phyloP scores from a whole-genome alignment of 2,329 filamentous ascomycete species.

The Fusarium xylarioides region DNA sequence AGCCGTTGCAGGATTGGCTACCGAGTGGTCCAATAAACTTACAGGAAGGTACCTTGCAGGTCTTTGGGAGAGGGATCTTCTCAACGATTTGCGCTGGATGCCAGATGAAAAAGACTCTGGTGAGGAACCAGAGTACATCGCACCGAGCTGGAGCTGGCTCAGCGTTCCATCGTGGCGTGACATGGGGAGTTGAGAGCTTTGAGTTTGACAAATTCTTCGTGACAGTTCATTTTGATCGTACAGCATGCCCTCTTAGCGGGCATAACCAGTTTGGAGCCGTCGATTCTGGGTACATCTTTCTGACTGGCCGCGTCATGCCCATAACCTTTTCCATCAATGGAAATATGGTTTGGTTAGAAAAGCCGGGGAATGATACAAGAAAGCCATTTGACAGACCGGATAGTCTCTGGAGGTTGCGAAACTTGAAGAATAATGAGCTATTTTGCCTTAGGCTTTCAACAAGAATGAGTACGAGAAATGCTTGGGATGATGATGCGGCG shows the following conservation, averaged over 20 bases:
- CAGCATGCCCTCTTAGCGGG: slow-evolving; percentile 3
- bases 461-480: slow-evolving; percentile 2
- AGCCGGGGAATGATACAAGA: background rate
- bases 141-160: slow-evolving; percentile 43
- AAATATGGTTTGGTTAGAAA: slow-evolving; percentile 9
- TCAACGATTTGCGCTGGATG: slow-evolving; percentile 32
- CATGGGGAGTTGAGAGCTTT: slow-evolving; percentile 28
- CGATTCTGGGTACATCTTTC: slow-evolving; percentile 28
- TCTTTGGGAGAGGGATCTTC: slow-evolving; percentile 36
- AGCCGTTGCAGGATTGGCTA: slow-evolving; percentile 39
- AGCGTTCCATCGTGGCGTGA: slow-evolving; percentile 36
- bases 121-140: slow-evolving; percentile 2
- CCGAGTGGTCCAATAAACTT: slow-evolving; percentile 20
- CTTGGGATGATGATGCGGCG: slow-evolving; percentile 30
- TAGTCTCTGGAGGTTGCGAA: slow-evolving; percentile 22
- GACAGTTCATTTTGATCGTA: slow-evolving; percentile 12
- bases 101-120: slow-evolving; percentile 17
- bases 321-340: background rate
- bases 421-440: background rate
- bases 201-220: slow-evolving; percentile 19
- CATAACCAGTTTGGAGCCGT: slow-evolving; percentile 33
- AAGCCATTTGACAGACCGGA: slow-evolving; percentile 22
- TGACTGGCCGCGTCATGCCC: slow-evolving; percentile 26
- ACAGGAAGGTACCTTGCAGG: slow-evolving; percentile 40
- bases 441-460: slow-evolving; percentile 26